Evolutionary conservation across 164 flowering plant species (phyloP).

Genomic region (Amborella trichopoda): DNA sequence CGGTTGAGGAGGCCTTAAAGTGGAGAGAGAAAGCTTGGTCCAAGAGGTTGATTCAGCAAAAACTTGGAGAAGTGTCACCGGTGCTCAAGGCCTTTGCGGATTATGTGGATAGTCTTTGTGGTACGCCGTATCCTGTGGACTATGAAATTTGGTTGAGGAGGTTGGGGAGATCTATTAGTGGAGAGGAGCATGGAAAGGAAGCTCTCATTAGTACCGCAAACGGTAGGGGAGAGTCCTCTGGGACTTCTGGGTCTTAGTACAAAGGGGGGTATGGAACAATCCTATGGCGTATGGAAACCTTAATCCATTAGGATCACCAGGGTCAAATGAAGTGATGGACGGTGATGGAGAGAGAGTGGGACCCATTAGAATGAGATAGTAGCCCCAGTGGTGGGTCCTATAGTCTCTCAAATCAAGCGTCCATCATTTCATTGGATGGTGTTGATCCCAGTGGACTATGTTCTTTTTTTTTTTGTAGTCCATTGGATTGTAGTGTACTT

Average conservation of each 20-base stretch:
- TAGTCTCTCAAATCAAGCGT: too few species aligned
- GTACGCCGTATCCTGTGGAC: constrained; percentile 84
- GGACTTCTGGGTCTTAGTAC: constrained; percentile 6
- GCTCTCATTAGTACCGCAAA: constrained; percentile 1
- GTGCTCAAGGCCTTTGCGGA: constrained; percentile 91
- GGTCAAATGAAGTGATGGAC: too few species aligned
- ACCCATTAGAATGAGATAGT: too few species aligned
- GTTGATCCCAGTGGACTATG: too few species aligned
- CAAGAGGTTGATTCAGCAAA: constrained; percentile 67
- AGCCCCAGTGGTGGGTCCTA: too few species aligned
- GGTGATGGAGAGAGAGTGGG: too few species aligned
- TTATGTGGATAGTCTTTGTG: constrained; percentile 87
- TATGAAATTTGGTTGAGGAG: constrained; percentile 84
- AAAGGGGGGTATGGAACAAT: too few species aligned
- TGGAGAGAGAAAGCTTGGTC: constrained; percentile 91
- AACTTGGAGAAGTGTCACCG: constrained; percentile 75
- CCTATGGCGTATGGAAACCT: too few species aligned
- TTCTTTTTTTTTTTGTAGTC: too few species aligned
- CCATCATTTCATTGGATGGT: too few species aligned
- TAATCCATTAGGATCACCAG: too few species aligned
- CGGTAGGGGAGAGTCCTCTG: constrained; percentile 11
- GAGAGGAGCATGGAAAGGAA: constrained; percentile 60
- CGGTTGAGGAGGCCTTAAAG: constrained; percentile 77
- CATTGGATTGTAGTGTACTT: too few species aligned
- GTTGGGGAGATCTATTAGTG: constrained; percentile 40